Evolutionary conservation across 169 alveolate species (phyloP).

Genomic region (Plasmodium sp.): DNA sequence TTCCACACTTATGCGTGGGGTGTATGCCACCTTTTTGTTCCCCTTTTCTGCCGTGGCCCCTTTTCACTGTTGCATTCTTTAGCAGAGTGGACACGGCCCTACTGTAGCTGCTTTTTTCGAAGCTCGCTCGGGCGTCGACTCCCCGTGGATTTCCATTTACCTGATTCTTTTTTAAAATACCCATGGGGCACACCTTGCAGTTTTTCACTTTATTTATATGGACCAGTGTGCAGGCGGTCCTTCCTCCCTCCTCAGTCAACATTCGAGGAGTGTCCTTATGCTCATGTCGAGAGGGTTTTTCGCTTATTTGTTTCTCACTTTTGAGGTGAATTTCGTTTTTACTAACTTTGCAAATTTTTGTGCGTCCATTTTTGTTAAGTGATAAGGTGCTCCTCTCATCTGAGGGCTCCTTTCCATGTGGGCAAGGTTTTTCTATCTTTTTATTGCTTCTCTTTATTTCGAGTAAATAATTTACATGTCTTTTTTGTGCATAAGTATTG

Average conservation of each 20-base stretch:
- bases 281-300: background rate
- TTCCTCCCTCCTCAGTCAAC: background rate
- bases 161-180: background rate
- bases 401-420: background rate
- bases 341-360: background rate
- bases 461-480: background rate
- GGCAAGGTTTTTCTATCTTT: background rate
- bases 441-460: constrained; percentile 1
- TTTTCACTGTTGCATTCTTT: constrained; percentile 4
- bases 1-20: background rate
- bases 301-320: background rate
- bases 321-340: background rate
- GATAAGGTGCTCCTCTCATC: background rate
- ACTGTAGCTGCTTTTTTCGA: background rate
- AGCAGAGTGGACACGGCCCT: background rate
- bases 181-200: background rate
- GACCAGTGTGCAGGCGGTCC: background rate
- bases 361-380: background rate
- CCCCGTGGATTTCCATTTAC: background rate
- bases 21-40: background rate
- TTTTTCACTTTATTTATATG: constrained; percentile 10
- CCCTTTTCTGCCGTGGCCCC: background rate
- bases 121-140: background rate
- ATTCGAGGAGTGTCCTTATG: background rate
- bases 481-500: background rate